These are phyloP conservation scores for Colletotrichum gloeosporioides DNA, from an alignment of 2,329 filamentous ascomycete genomes.

Conservation along the genomic window DNA sequence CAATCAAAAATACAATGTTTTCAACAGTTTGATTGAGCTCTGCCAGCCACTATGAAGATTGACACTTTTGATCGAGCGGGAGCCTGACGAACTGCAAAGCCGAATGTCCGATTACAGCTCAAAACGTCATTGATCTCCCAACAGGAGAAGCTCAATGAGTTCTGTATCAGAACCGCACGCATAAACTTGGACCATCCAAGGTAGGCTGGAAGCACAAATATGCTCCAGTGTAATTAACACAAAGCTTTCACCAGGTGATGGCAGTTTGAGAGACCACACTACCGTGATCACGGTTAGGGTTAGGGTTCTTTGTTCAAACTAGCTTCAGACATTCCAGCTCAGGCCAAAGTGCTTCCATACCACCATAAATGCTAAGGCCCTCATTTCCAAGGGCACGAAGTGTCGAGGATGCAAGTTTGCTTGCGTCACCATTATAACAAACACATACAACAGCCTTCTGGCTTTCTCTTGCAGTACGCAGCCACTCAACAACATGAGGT, in stretches of 20 bases:
- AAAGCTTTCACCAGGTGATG: neutral
- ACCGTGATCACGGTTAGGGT: accelerated
- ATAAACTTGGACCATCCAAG: accelerated
- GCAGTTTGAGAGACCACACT: accelerated
- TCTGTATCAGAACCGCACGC: accelerated
- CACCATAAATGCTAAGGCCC: constrained; percentile 2
- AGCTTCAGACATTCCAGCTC: neutral
- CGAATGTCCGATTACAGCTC: neutral
- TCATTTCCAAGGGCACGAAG: neutral
- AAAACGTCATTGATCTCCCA: no score
- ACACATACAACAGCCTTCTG: neutral
- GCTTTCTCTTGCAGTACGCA: neutral
- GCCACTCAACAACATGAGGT: neutral
- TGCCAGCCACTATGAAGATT: no score
- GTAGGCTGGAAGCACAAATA: neutral
- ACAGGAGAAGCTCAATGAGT: accelerated
- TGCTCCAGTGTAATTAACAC: neutral
- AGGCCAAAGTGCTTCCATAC: neutral
- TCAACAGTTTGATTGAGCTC: no score
- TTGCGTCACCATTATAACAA: constrained; percentile 7
- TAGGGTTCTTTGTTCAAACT: accelerated
- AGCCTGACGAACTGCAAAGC: accelerated
- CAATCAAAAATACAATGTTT: no score
- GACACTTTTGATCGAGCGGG: accelerated
- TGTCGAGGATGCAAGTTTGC: neutral